Base-by-base conservation (phyloP, 805 yeast genomes). In the Kazachstania taianensis region DNA sequence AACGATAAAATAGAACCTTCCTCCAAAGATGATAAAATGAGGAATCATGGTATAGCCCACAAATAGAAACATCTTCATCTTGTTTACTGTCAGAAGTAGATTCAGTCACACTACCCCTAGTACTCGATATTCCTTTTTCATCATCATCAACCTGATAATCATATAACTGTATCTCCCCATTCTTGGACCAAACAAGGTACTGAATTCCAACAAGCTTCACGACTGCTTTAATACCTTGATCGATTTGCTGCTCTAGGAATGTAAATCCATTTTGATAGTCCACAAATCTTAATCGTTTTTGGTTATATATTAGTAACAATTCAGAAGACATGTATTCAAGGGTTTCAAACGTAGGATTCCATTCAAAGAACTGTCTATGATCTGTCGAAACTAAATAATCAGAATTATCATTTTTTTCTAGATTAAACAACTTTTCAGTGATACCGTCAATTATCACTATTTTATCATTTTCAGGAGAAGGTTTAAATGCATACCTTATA, bases 231-330 rank as follows among this genome's bases (percentile, higher is more conserved):
- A 57, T 53, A 3, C 53, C 55, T n/a, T 50, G 48, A 6, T 41
- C 39, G 12, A 53, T 31, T 4, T 35, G 22, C 17, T 43, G 31
- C 22, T 49, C 41, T 17, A 55, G 32, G 35, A 52, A 55, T 7
- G 43, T 42, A 30, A 51, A 55, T 0, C 60, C 59, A 33, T 46
- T 43, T 16, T 46, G 41, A 30, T 40, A 50, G 29, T 56, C 60
- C 3, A 52, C 53, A 32, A 56, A 44, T 26, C 44, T 35, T 2
- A 55, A 6, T 3, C 34, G 31, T 5, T 40, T 17, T 3, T 28
- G 14, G 32, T 52, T 52, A 32, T 43, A 30, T 12, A 53, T 25
- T 4, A 53, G 28, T 5, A 56, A 31, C 8, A 53, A 36, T 22
- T 45, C 41, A 4, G 51, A 36, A 4, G 48, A 38, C 8, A 52